Evolutionary conservation across 2,329 filamentous ascomycete species (phyloP).

Genomic region (Bipolaris gigantea): DNA sequence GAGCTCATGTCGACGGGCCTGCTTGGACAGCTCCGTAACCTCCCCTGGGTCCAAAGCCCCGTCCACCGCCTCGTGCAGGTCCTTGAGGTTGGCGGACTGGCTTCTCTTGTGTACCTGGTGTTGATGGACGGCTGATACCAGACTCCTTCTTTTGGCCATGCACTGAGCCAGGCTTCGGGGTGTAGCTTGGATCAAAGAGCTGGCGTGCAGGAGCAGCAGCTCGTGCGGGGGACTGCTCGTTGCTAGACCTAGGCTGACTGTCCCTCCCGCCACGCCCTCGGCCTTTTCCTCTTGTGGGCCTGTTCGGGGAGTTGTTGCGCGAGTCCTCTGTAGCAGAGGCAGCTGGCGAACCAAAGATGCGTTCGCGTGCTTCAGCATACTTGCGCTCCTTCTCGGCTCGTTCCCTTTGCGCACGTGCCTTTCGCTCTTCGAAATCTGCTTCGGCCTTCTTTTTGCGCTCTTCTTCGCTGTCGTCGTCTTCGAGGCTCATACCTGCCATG

Average conservation of each 20-base stretch:
- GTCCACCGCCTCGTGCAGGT: conserved; percentile 75
- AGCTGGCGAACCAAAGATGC: conserved; percentile 72
- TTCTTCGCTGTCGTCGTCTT: conserved; percentile 66
- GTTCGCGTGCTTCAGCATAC: conserved; percentile 85
- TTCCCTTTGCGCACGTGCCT: conserved; percentile 75
- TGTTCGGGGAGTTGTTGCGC: conserved; percentile 40
- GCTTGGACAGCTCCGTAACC: conserved; percentile 11
- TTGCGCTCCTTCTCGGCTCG: conserved; percentile 86
- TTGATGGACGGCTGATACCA: conserved; percentile 52
- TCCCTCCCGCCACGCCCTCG: conserved; percentile 44
- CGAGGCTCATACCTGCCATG: conserved; percentile 50
- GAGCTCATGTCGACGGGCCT: conserved; percentile 23
- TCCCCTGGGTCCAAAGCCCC: conserved; percentile 72
- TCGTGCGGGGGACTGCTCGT: conserved; percentile 42
- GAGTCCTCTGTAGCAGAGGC: conserved; percentile 42
- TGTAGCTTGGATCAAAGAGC: conserved; percentile 76
- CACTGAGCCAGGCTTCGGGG: conserved; percentile 62
- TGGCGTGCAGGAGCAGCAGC: conserved; percentile 53
- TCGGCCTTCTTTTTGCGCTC: conserved; percentile 62
- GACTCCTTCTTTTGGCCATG: conserved; percentile 50
- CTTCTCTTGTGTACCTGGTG: conserved; percentile 65
- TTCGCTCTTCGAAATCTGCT: conserved; percentile 74
- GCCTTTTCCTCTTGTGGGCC: conserved; percentile 41
- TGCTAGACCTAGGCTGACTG: conserved; percentile 43
- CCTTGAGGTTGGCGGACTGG: conserved; percentile 75